phyloP scores from a whole-genome alignment of 179 eudicot genomes.

The Beta lomatogona region DNA sequence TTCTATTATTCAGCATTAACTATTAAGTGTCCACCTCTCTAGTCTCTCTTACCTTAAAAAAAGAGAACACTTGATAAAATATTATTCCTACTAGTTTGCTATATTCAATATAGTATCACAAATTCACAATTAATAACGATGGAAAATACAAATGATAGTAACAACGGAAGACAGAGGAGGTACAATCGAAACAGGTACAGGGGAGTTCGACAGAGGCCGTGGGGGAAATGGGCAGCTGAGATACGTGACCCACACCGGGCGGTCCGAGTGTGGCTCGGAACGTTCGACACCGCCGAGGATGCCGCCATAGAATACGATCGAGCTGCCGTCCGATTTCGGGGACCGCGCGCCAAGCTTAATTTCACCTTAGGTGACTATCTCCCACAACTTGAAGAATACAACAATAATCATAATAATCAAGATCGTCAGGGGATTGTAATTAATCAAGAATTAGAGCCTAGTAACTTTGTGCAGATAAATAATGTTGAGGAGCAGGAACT shows the following conservation, averaged over 20 bases:
- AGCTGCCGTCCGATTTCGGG: constrained; percentile 44
- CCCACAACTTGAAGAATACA: not conserved
- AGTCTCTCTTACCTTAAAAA: too few relatives aligned
- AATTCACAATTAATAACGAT: too few relatives aligned
- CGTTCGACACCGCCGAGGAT: constrained; percentile 47
- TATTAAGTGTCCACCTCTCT: too few relatives aligned
- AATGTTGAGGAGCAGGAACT: too few relatives aligned
- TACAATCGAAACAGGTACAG: not conserved
- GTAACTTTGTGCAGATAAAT: too few relatives aligned
- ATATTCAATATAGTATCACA: too few relatives aligned
- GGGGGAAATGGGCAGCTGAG: constrained; percentile 21
- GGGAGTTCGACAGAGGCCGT: not conserved
- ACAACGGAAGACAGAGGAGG: not conserved
- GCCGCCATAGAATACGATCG: constrained; percentile 59
- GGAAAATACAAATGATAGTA: not conserved
- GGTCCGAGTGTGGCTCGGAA: not conserved
- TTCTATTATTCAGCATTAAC: too few relatives aligned
- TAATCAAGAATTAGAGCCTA: too few relatives aligned
- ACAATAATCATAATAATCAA: too few relatives aligned
- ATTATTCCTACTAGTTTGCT: too few relatives aligned
- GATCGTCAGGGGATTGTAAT: too few relatives aligned
- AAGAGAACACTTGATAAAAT: too few relatives aligned
- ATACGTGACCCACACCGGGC: not conserved
- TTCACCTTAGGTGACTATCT: constrained; percentile 39
- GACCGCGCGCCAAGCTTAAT: constrained; percentile 48